Evolutionary conservation across 257 asterid genomes (phyloP), one percentile per base, ranked within the genome.

Genomic region (Fraxinus quadrangulata): DNA sequence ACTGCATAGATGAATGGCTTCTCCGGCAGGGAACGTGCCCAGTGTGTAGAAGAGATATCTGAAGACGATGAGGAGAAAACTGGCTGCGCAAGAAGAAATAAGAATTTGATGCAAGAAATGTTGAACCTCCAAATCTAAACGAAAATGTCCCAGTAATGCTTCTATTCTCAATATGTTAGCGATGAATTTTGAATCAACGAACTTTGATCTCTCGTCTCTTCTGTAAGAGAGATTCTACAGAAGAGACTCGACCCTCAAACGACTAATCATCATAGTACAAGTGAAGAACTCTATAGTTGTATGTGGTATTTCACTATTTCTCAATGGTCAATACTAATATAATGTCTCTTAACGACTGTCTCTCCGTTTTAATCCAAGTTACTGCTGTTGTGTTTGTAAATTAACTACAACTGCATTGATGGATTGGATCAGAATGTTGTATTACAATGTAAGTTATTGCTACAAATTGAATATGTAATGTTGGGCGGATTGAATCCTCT

Each of bases 1-100:
- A 21, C 10, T 70, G 74, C 74, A 70, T 70, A 39, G 74, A 70
- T 19, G 59, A 70, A 70, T 70, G 74, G 74, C 74, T 70, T 14
- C 28, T 26, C 74, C 74, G 59, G 59, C 74, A 36, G 31, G 56
- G 56, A 2, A 70, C 59, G 1, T 70, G 74, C 74, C 74, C 74
- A n/a, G 10, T 70, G 34, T 70, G 74, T 23, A 70, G 74, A 37
- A 40, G 51, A 37, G 56, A 12, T 14, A 16, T 70, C 51, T 40
- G 74, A 39, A 36, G 17, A 63, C 3, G 17, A 63, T 5, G 68
- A 24, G 19, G 33, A 24, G 68, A 56, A 56, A 56, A 56, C 19
- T 56, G 66, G 6, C 68, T 0, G 12, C 2, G 28, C 67, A 10
- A 59, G 26, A 21, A 21, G 67, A 9, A 59, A 59, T 59, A 6